Evolutionary conservation across 2,329 filamentous ascomycete species (phyloP).

Genomic region (Eutypella sp.): DNA sequence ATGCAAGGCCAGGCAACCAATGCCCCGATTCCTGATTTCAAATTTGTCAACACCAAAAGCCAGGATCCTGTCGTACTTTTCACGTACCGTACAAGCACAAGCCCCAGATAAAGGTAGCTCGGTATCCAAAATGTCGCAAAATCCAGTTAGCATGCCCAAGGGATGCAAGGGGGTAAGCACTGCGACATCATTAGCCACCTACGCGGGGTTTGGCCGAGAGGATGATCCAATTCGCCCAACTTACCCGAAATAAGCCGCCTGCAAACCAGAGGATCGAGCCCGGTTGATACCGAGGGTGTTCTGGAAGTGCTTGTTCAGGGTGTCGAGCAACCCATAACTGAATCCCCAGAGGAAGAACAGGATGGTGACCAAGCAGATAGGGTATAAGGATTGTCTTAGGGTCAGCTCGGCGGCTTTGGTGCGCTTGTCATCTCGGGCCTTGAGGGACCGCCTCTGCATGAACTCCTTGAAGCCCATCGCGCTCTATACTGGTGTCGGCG

Average conservation of each 20-base stretch:
- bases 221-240: slow-evolving; percentile 10
- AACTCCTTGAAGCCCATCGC: slow-evolving; percentile 41
- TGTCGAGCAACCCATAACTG: slow-evolving; percentile 52
- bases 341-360: slow-evolving; percentile 63
- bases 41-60: slow-evolving; percentile 11
- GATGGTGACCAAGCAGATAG: slow-evolving; percentile 60
- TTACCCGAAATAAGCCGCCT: slow-evolving; percentile 61
- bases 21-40: slow-evolving; percentile 43
- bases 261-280: slow-evolving; percentile 56
- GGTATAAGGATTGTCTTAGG: slow-evolving; percentile 60
- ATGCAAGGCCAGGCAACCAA: slow-evolving; percentile 52
- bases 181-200: slow-evolving; percentile 18
- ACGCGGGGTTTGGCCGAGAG: background rate
- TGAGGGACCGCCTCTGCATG: slow-evolving; percentile 37
- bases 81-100: slow-evolving; percentile 55
- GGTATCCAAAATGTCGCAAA: slow-evolving; percentile 58
- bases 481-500: slow-evolving; percentile 1
- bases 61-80: background rate
- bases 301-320: slow-evolving; percentile 48
- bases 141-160: slow-evolving; percentile 58
- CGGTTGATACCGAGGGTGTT: slow-evolving; percentile 49
- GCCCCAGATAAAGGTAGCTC: slow-evolving; percentile 62
- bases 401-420: slow-evolving; percentile 59
- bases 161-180: slow-evolving; percentile 66
- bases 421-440: slow-evolving; percentile 35